phyloP scores from a whole-genome alignment of 164 flowering plant genomes.

The Chimonanthus salicifolius region DNA sequence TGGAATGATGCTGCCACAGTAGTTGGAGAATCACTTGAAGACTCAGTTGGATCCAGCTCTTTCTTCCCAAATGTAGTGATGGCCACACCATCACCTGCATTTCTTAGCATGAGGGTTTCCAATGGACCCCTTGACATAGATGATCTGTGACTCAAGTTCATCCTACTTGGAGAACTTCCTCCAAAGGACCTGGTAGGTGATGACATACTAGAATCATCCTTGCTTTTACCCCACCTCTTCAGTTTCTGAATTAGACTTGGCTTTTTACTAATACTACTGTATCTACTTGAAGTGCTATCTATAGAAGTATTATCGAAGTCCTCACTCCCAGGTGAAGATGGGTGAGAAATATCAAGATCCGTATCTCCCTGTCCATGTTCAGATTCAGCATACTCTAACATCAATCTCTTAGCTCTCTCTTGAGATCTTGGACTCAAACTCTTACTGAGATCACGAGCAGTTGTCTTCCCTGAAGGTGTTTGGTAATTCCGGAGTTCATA shows the following conservation, averaged over 20 bases:
- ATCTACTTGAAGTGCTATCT: slow-evolving; percentile 72
- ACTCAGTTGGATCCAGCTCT: slow-evolving; percentile 42
- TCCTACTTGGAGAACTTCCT: slow-evolving; percentile 65
- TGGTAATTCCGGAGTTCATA: slow-evolving; percentile 84
- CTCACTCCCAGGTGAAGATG: slow-evolving; percentile 91
- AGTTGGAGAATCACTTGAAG: slow-evolving; percentile 60
- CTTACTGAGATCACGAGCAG: slow-evolving; percentile 92
- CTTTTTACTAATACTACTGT: slow-evolving; percentile 72
- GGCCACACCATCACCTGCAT: slow-evolving; percentile 77
- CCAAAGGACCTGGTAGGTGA: slow-evolving; percentile 78
- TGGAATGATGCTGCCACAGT: slow-evolving; percentile 73
- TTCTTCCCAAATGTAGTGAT: slow-evolving; percentile 74
- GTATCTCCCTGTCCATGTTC: slow-evolving; percentile 96
- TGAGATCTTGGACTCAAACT: slow-evolving; percentile 84
- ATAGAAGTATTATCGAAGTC: slow-evolving; percentile 87
- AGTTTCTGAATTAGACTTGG: slow-evolving; percentile 77
- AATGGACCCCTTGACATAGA: slow-evolving; percentile 64
- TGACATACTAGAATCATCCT: slow-evolving; percentile 64
- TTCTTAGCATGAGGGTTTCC: slow-evolving; percentile 82
- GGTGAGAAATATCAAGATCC: slow-evolving; percentile 75
- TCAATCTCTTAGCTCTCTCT: slow-evolving; percentile 78
- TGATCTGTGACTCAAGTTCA: slow-evolving; percentile 44
- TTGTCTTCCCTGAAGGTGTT: slow-evolving; percentile 65
- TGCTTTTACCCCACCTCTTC: slow-evolving; percentile 88
- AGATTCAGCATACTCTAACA: slow-evolving; percentile 93